Evolutionary conservation across 257 asterid genomes (phyloP).

Genomic region (Hygrophila difformis): DNA sequence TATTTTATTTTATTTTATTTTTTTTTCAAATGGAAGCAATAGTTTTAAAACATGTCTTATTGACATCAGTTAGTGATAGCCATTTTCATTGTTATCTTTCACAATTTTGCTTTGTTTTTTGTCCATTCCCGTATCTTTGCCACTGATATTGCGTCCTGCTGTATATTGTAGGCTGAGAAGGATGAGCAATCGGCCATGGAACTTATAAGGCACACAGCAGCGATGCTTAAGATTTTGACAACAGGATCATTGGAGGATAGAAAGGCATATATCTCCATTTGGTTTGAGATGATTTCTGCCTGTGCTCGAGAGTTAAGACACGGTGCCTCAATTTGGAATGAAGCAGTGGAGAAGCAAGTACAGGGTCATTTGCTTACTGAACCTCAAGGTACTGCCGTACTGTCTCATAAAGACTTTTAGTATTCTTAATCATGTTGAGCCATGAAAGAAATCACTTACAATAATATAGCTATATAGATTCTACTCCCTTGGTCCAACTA

Average conservation of each 20-base stretch:
- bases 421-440: constrained; percentile 10
- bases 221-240: constrained; percentile 56
- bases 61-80: too few species aligned
- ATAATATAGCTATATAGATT: too few species aligned
- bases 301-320: constrained; percentile 62
- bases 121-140: constrained; percentile 6
- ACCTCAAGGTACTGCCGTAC: constrained; percentile 42
- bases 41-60: too few species aligned
- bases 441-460: not conserved
- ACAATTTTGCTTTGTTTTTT: constrained; percentile 12
- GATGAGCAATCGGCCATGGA: constrained; percentile 50
- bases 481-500: too few species aligned
- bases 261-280: constrained; percentile 39
- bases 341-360: constrained; percentile 42
- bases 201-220: constrained; percentile 48
- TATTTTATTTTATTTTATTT: too few species aligned
- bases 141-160: constrained; percentile 16
- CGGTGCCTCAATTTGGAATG: constrained; percentile 63
- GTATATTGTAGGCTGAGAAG: constrained; percentile 51
- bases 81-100: constrained; percentile 9
- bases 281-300: constrained; percentile 53
- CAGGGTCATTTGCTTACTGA: constrained; percentile 39
- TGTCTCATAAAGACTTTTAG: not conserved
- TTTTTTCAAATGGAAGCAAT: constrained; percentile 6
- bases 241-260: constrained; percentile 51